Percentiles rank a stretch among this genome's conserved stretches.
Conservation (phyloP, 352 stramenopile species). For the Globisporangium cederbergense region DNA sequence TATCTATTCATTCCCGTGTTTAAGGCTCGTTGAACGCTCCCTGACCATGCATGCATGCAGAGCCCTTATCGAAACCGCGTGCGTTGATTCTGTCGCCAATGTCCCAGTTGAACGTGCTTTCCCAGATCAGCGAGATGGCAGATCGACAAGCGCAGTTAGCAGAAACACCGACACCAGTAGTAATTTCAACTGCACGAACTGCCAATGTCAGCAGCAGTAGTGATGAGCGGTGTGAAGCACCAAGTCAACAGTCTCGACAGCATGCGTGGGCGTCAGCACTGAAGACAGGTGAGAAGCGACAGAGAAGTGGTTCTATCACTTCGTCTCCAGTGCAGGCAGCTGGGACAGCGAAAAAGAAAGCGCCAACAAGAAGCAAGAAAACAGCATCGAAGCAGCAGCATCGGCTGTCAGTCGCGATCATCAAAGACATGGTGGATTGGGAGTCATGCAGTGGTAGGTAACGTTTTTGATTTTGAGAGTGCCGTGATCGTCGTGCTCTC, state of each 20-base stretch:
- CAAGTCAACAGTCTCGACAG: neutral
- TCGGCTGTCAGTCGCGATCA: neutral
- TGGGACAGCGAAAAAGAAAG: constrained; percentile 15
- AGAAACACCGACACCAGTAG: neutral
- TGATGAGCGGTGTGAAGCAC: neutral
- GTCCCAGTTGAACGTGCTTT: constrained; percentile 71
- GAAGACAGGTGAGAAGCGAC: constrained; percentile 2
- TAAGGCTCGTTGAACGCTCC: neutral
- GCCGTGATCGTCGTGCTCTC: neutral
- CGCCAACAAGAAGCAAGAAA: neutral
- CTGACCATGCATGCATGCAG: neutral
- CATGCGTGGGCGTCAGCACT: constrained; percentile 27
- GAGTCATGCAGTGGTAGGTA: constrained; percentile 57
- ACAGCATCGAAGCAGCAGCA: neutral
- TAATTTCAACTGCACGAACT: constrained; percentile 5
- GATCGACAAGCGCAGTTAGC: constrained; percentile 25
- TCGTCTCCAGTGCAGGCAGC: neutral
- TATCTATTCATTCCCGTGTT: neutral
- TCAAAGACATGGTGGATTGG: constrained; percentile 56
- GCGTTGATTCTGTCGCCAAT: constrained; percentile 55
- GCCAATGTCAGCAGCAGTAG: neutral
- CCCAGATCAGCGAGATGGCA: constrained; percentile 70
- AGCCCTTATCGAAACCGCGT: neutral
- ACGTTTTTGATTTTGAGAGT: neutral
- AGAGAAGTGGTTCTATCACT: neutral